Base-by-base conservation (phyloP, 805 yeast genomes). In the Candida silvatica region DNA sequence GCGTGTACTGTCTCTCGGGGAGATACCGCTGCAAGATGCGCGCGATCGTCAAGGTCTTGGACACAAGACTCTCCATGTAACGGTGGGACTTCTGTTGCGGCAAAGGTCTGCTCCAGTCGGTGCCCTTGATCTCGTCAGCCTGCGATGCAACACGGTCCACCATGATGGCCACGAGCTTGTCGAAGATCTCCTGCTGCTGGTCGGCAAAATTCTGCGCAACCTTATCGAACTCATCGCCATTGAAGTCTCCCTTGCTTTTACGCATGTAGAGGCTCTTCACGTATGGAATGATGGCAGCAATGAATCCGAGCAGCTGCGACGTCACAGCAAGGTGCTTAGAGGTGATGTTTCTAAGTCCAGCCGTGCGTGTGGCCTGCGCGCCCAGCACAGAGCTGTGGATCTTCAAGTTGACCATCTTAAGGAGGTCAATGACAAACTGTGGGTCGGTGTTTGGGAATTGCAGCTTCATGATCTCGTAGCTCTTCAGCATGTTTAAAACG, bases 291-390 rank as follows among this genome's bases (percentile, higher is more conserved):
- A 63, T 38, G 0, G 50, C 44, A 16, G 69, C 54, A 17, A 77
- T 53, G 20, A 66, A 59, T 37, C 74, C 74, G 20, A 81, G 59
- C n/a, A 77, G 62, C 47, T 81, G 85, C 4, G 79, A 72, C 25
- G 82, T 73, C 27, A 80, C 62, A 1, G 86, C 78, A 34, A 81
- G 51, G 52, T 81, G 84, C 44, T 76, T 77, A 2, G 86, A 79
- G 3, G 84, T 77, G 34, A 82, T 80, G 48, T 80, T 87, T 42
- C 70, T 75, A 34, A 81, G 60, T 0, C 84, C 86, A 0, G 90
- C 83, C 1, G 87, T 72, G 42, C 74, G 58, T 2, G 83, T 79
- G 1, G 90, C 90, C 28, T 82, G 84, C 1, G 88, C 86, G 29
- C 78, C 80, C 25, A 82, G 58, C 27, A 82, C 77, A 4, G 82